These are phyloP conservation scores for Mycena pura DNA, from an alignment of 768 basidiomycete species.

Conservation along the genomic window DNA sequence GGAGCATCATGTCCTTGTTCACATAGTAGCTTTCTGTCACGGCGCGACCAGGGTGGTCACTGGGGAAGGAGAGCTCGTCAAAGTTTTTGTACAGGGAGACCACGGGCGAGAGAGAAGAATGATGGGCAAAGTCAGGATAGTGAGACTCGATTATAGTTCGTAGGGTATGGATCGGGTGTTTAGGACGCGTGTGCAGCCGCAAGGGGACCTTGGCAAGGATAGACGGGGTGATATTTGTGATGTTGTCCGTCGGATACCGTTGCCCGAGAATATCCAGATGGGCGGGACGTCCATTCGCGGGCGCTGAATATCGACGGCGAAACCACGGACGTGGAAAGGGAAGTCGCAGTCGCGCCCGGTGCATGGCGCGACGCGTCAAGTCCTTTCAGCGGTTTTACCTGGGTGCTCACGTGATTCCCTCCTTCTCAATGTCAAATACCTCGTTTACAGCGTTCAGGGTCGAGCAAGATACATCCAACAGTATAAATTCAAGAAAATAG, in stretches of 20 bases:
- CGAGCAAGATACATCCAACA: not conserved
- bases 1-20: constrained; percentile 88
- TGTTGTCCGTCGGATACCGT: constrained; percentile 75
- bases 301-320: constrained; percentile 14
- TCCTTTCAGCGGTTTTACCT: constrained; percentile 17
- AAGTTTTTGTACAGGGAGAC: constrained; percentile 94
- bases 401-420: too few relatives aligned
- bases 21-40: constrained; percentile 96
- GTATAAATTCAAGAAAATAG: constrained; percentile 19
- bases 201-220: constrained; percentile 83
- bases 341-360: constrained; percentile 9
- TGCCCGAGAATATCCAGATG: constrained; percentile 64
- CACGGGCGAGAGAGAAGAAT: constrained; percentile 83
- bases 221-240: constrained; percentile 85
- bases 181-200: constrained; percentile 74
- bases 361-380: constrained; percentile 15
- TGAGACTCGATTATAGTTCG: constrained; percentile 85
- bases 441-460: not conserved
- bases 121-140: constrained; percentile 74
- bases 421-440: too few relatives aligned
- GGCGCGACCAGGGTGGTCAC: constrained; percentile 91
- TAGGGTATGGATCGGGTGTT: constrained; percentile 89
- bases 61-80: constrained; percentile 93
- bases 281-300: constrained; percentile 25
- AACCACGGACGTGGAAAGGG: not conserved